Conservation (phyloP, 306 rosid species). For the Vigna reflexopilosa region DNA sequence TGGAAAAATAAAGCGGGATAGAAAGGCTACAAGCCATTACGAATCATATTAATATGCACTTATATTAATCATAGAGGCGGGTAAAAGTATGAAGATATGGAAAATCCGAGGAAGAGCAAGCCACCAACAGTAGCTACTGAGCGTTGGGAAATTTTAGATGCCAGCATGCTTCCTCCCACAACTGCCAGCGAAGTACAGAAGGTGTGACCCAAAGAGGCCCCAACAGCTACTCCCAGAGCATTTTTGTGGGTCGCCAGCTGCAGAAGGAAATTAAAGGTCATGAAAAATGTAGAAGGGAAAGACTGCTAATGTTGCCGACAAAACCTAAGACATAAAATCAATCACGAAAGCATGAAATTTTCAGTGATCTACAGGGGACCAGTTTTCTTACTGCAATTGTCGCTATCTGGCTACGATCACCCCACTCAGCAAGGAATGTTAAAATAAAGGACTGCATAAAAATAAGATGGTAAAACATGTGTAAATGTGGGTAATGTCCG, state of each 20-base stretch:
- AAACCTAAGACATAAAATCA: conserved; percentile 25
- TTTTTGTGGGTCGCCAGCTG: conserved; percentile 99
- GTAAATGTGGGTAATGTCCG: conserved; percentile 31
- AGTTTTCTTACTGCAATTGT: conserved; percentile 89
- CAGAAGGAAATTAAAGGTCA: conserved; percentile 26
- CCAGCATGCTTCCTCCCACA: conserved; percentile 96
- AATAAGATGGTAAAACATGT: conserved; percentile 15
- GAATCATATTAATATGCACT: conserved; percentile 47
- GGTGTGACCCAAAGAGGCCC: conserved; percentile 95
- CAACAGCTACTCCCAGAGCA: conserved; percentile 92
- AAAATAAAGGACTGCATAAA: conserved; percentile 81
- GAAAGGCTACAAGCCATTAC: conserved; percentile 40
- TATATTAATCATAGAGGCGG: conserved; percentile 77
- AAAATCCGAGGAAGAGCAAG: conserved; percentile 93
- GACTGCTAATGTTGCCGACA: neutral
- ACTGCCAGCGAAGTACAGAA: conserved; percentile 96
- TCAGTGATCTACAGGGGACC: neutral
- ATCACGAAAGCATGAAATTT: conserved; percentile 25
- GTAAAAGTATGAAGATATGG: conserved; percentile 90
- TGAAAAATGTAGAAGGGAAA: conserved; percentile 10
- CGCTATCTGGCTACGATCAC: conserved; percentile 99
- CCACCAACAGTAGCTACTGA: conserved; percentile 97
- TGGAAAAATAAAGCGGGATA: neutral
- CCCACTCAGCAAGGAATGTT: conserved; percentile 99
- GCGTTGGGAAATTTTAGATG: conserved; percentile 95